Evolutionary conservation across 2,329 filamentous ascomycete genomes (phyloP).

Genomic region (Apiospora phragmitis): DNA sequence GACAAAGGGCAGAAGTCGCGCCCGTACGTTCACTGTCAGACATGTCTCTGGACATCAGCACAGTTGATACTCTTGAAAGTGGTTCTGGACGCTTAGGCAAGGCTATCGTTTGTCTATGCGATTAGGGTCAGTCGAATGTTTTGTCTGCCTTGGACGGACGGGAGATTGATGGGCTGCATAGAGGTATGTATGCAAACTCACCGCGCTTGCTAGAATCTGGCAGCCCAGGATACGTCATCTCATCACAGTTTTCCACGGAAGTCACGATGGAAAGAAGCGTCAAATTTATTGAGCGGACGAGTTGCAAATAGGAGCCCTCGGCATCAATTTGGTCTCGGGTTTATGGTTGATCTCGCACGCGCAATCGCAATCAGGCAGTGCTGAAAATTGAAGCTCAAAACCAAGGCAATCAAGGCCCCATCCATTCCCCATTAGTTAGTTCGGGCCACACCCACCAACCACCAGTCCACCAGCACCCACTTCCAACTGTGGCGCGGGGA

Average conservation of each 20-base stretch:
- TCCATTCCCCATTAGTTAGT: background rate
- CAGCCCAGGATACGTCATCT: conserved; percentile 2
- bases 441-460: background rate
- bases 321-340: background rate
- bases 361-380: background rate
- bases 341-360: background rate
- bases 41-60: background rate
- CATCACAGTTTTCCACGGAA: background rate
- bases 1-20: background rate
- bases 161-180: background rate
- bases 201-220: background rate
- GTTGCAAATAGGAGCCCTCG: background rate
- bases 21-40: conserved; percentile 1
- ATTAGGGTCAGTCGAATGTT: background rate
- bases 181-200: background rate
- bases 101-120: background rate
- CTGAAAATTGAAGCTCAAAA: conserved; percentile 7
- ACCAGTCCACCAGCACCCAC: background rate
- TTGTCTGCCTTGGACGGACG: background rate
- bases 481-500: background rate
- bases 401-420: background rate
- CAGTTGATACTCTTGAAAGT: background rate
- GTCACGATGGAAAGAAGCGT: background rate
- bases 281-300: background rate
- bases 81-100: background rate